Evolutionary conservation across 805 yeast genomes (phyloP).

Genomic region (Kodamaea kaohsiungensis): DNA sequence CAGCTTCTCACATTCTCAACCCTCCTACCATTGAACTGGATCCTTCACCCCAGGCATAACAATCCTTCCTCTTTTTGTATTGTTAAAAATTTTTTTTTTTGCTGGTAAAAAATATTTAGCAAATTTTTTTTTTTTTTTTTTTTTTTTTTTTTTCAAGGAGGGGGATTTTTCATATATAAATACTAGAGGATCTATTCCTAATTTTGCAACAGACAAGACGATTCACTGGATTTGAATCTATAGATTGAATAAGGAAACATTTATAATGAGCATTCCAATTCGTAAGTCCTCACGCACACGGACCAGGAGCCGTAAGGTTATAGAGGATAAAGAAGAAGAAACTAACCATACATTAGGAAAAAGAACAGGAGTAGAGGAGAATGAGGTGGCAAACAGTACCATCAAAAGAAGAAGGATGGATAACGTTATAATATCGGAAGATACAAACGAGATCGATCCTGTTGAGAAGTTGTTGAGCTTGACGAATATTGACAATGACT

Average conservation of each 20-base stretch:
- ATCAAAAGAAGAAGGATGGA: constrained; percentile 1
- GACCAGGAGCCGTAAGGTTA: constrained; percentile 16
- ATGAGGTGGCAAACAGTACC: background rate
- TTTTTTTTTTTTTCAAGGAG: background rate
- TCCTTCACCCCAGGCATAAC: background rate
- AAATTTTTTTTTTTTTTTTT: constrained; percentile 5
- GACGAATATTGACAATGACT: constrained; percentile 32
- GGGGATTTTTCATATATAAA: constrained; percentile 5
- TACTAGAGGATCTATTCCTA: background rate
- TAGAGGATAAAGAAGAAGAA: background rate
- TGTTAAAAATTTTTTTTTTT: background rate
- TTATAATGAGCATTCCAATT: constrained; percentile 15
- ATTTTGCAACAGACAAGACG: background rate
- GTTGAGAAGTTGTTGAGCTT: constrained; percentile 43
- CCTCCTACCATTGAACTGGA: background rate
- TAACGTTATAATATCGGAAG: constrained; percentile 7
- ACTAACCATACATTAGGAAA: constrained; percentile 13
- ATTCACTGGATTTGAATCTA: constrained; percentile 1
- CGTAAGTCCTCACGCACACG: constrained; percentile 37
- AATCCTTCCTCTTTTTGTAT: background rate
- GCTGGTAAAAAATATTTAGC: constrained; percentile 3
- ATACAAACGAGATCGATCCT: constrained; percentile 36
- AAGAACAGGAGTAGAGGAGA: constrained; percentile 4
- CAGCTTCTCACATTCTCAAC: background rate
- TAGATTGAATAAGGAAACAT: background rate